These are phyloP conservation scores for Pleurotus ostreatus DNA, from an alignment of 768 basidiomycete genomes.

Conservation along the genomic window DNA sequence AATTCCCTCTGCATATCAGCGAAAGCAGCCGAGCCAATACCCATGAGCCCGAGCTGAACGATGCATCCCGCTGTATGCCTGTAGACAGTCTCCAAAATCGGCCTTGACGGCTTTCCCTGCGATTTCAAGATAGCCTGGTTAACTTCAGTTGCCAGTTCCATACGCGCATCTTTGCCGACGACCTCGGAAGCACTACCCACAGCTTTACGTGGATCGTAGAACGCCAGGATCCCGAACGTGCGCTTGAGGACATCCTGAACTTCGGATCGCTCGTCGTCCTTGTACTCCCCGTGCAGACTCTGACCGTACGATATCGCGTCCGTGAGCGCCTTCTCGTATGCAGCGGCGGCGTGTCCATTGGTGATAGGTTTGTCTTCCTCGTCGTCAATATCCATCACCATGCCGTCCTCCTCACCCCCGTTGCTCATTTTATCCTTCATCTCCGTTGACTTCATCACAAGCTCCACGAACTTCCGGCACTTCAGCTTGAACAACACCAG, in stretches of 20 bases:
- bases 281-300: slow-evolving; percentile 63
- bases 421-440: slow-evolving; percentile 55
- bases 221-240: slow-evolving; percentile 79
- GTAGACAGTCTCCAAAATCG: slow-evolving; percentile 73
- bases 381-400: slow-evolving; percentile 55
- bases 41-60: slow-evolving; percentile 65
- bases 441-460: slow-evolving; percentile 68
- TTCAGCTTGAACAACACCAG: slow-evolving; percentile 78
- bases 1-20: slow-evolving; percentile 77
- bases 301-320: slow-evolving; percentile 74
- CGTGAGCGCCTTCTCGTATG: slow-evolving; percentile 56
- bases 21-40: slow-evolving; percentile 75
- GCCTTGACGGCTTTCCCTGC: slow-evolving; percentile 66
- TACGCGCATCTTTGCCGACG: slow-evolving; percentile 63
- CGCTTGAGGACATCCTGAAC: slow-evolving; percentile 66
- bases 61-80: slow-evolving; percentile 70
- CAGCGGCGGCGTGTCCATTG: slow-evolving; percentile 21
- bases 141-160: slow-evolving; percentile 67
- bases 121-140: slow-evolving; percentile 83
- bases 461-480: slow-evolving; percentile 83
- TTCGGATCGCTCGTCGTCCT: slow-evolving; percentile 55
- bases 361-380: slow-evolving; percentile 22
- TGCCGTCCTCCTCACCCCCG: slow-evolving; percentile 29
- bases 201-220: slow-evolving; percentile 65
- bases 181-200: slow-evolving; percentile 64